Evolutionary conservation across 2,329 filamentous ascomycete genomes (phyloP), one percentile per base, ranked within the genome.

Genomic region (Colletotrichum falcatum): DNA sequence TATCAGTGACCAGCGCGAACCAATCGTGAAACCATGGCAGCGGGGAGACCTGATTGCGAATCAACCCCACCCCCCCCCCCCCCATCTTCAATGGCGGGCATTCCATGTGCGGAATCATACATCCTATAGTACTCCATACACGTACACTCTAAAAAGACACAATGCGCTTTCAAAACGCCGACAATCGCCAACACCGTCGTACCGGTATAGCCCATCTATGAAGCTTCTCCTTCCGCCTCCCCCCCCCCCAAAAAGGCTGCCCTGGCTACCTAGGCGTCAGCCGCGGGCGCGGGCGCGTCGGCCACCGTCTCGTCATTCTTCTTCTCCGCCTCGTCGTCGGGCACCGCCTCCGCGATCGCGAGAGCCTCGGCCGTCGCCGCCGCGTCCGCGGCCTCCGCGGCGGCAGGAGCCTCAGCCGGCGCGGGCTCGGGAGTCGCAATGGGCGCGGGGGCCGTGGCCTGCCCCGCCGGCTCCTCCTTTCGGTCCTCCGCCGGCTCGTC

Each of bases 221-320:
- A 26, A 5, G 12, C 20, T 20, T n/a, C 46, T 7, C 30, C 30
- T 7, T 4, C 30, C 12, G 23, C 35, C 39, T 8, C 39, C 5
- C 16, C 42, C 42, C 42, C 18, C 7, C 6, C 5, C 1, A 9
- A 44, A n/a, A n/a, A 44, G 7, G 35, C 18, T n/a, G 39, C 7
- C 42, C 44, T 37, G 51, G 39, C 66, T 33, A 33, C 30, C 30
- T 69, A 69, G 42, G 62, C 61, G 49, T 60, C 59, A 51, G 53
- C 59, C 37, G 51, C 23, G n/a, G 66, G 56, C 23, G 49, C 63
- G 14, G 37, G 46, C 14, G 35, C 48, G 23, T 54, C 61, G 37
- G 35, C 55, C 23, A 20, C 51, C n/a, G 51, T n/a, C 26, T 46
- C 37, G 14, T 59, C 68, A 12, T 44, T 11, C 26, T n/a, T 14